These are phyloP conservation scores for Epichloe bromicola DNA, from an alignment of 2,329 filamentous ascomycete genomes.

Conservation along the genomic window DNA sequence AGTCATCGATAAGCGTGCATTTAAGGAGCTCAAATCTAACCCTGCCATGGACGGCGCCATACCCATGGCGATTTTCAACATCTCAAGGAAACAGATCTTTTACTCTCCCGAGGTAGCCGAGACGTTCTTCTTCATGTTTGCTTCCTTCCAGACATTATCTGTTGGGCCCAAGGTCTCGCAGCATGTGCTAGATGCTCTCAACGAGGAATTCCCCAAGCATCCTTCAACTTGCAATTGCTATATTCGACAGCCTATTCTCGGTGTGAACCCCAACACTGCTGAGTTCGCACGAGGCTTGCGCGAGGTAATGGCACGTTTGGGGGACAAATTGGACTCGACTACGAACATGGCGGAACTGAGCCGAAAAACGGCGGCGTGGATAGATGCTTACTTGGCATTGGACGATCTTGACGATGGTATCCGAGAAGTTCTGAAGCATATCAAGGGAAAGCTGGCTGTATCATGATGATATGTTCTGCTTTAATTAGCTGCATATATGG, in stretches of 20 bases:
- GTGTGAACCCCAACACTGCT: constrained; percentile 47
- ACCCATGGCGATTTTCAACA: constrained; percentile 81
- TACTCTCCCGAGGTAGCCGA: constrained; percentile 53
- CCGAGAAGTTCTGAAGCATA: constrained; percentile 40
- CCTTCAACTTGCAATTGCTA: constrained; percentile 56
- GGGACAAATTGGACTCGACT: constrained; percentile 31
- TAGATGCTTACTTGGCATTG: constrained; percentile 36
- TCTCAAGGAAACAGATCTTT: constrained; percentile 65
- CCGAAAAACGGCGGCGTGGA: constrained; percentile 39
- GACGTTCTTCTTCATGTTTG: constrained; percentile 70
- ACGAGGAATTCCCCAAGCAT: constrained; percentile 43
- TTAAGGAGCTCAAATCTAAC: constrained; percentile 50
- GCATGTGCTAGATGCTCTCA: constrained; percentile 58
- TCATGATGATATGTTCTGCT: not conserved
- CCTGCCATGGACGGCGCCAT: constrained; percentile 89
- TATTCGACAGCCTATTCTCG: constrained; percentile 57
- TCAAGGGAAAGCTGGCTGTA: constrained; percentile 22
- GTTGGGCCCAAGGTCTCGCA: constrained; percentile 54
- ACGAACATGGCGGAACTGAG: constrained; percentile 32
- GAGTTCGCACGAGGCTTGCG: constrained; percentile 63
- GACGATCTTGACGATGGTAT: constrained; percentile 43
- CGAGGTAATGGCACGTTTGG: constrained; percentile 50
- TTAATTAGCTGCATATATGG: not conserved
- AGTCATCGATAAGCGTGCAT: constrained; percentile 33
- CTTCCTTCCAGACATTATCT: constrained; percentile 52